Evolutionary conservation across 441 rosid genomes (phyloP).

Genomic region (Cnidoscolus chayamansa): DNA sequence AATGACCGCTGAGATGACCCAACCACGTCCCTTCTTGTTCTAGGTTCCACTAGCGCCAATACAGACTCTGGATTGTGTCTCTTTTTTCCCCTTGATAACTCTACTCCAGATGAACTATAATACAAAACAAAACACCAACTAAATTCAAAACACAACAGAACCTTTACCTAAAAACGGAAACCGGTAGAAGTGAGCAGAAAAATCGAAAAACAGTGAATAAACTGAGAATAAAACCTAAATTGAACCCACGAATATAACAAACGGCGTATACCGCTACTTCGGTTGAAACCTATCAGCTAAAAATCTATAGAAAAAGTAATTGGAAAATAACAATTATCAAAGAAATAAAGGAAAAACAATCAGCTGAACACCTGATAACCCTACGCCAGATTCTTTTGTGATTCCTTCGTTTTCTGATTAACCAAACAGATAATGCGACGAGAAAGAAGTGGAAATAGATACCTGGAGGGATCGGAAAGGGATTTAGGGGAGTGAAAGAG

Average conservation of each 20-base stretch:
- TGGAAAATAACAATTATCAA: background rate
- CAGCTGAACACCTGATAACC: background rate
- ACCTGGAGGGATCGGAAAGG: constrained; percentile 11
- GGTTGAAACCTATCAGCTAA: background rate
- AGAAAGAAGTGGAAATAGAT: background rate
- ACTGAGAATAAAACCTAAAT: constrained; percentile 2
- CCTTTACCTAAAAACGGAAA: background rate
- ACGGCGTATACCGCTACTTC: background rate
- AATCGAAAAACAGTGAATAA: background rate
- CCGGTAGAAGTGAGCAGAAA: background rate
- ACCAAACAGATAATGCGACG: background rate
- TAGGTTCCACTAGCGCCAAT: constrained; percentile 53
- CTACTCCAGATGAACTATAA: constrained; percentile 38
- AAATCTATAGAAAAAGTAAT: background rate
- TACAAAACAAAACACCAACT: background rate
- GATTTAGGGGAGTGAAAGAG: constrained; percentile 24
- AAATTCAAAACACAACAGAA: background rate
- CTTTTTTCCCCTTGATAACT: constrained; percentile 49
- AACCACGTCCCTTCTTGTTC: constrained; percentile 19
- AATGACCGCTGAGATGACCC: constrained; percentile 31
- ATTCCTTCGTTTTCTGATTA: background rate
- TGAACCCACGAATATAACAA: background rate
- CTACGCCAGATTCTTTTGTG: background rate
- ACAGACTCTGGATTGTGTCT: constrained; percentile 50
- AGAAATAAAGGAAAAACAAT: background rate